Percentiles rank a stretch among this genome's conserved stretches.
These are phyloP conservation scores for Lepiota subincarnata DNA, from an alignment of 768 basidiomycete species.

Conservation along the genomic window DNA sequence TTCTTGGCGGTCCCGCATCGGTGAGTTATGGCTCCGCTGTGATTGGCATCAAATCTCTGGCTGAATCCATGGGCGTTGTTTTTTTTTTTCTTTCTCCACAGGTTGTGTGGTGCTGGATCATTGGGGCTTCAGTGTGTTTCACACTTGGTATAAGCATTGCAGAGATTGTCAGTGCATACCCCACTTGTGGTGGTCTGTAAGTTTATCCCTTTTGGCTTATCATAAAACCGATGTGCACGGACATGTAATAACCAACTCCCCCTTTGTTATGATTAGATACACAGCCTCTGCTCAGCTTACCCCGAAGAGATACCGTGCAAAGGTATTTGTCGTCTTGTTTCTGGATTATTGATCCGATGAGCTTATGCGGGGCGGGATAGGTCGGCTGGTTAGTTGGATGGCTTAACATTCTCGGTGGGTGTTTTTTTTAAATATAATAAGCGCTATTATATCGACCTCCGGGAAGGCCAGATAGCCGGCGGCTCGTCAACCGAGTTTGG, in stretches of 20 bases:
- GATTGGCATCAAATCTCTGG: neutral
- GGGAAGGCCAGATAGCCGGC: constrained; percentile 72
- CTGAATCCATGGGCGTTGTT: neutral
- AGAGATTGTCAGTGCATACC: constrained; percentile 73
- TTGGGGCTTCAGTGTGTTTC: constrained; percentile 70
- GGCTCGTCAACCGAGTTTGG: constrained; percentile 86
- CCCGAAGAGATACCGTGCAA: constrained; percentile 60
- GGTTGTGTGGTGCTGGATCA: constrained; percentile 73
- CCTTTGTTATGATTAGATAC: constrained; percentile 41
- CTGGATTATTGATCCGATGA: neutral
- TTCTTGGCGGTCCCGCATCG: constrained; percentile 65
- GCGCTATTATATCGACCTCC: constrained; percentile 3
- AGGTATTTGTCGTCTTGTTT: constrained; percentile 31
- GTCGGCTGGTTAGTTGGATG: constrained; percentile 80
- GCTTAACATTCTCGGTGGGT: constrained; percentile 72
- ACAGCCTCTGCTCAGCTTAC: constrained; percentile 78
- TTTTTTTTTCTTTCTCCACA: constrained; percentile 17
- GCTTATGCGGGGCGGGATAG: constrained; percentile 25
- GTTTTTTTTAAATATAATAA: neutral
- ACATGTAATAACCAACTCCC: neutral
- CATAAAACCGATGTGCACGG: neutral
- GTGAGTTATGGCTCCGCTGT: constrained; percentile 29
- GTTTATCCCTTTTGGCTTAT: constrained; percentile 18
- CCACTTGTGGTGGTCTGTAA: constrained; percentile 69
- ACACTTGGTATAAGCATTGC: constrained; percentile 71